Evolutionary conservation across 805 yeast genomes (phyloP), one percentile per base, ranked within the genome.

Genomic region (Metschnikowia colocasiae): DNA sequence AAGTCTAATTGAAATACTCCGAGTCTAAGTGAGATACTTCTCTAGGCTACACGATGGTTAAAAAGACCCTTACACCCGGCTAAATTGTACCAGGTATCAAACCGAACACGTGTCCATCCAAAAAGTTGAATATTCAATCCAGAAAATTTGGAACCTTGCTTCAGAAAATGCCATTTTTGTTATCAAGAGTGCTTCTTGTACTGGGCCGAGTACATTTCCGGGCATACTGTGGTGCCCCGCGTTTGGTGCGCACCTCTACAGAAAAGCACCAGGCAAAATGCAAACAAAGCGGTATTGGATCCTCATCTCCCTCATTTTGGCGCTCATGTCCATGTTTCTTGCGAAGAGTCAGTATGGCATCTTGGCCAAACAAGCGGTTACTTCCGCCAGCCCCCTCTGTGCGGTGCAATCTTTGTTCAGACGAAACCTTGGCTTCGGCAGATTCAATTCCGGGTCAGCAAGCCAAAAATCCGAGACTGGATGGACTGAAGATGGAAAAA

Each of bases 401-500:
- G 36, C 43, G 9, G 20, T 40, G 27, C 43, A 22, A 30, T 13
- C 9, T 5, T 18, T 40, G 8, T 31, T 31, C 12, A 31, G 29
- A 10, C 35, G 43, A 12, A 31, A 16, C 4, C 36, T 40, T 16
- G 23, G 35, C 16, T 40, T 30, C 19, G 43, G 43, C 30, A 31
- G 43, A 25, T 31, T 12, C 20, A 30, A 16, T 3, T 40, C 43
- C 27, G 42, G 44, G 16, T 27, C 40, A n/a, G 40, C 62, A 50
- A 44, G 36, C 38, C 22, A 44, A 38, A 47, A 26, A 40, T 49
- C 52, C 47, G 54, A 45, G 29, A 51, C 55, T 9, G 56, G 46
- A 30, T 48, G 55, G 55, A 37, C 51, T n/a, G 54, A 45, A 33
- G 48, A 54, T 9, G 56, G 49, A 30, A 40, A 53, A 49, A 38